Conservation (phyloP, 1,139 yeast species). For the Yamadazyma oceani region DNA sequence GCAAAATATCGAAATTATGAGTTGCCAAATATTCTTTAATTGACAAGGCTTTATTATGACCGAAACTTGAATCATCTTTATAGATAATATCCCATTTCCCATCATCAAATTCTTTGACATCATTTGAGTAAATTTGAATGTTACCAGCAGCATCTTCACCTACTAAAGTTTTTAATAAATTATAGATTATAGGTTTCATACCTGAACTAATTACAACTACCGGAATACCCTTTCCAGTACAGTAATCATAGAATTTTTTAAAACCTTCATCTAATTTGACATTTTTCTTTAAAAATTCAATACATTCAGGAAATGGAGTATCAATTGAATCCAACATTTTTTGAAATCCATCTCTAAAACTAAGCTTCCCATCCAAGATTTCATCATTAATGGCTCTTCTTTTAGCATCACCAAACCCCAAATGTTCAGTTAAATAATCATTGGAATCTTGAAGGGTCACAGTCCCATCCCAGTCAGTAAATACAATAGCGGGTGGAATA, state of each 20-base stretch:
- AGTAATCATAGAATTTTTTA: slow-evolving; percentile 77
- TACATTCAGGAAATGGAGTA: slow-evolving; percentile 80
- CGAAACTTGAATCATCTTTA: slow-evolving; percentile 83
- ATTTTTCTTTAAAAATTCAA: slow-evolving; percentile 59
- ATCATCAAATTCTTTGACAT: slow-evolving; percentile 53
- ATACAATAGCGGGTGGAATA: slow-evolving; percentile 64
- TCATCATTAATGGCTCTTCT: slow-evolving; percentile 69
- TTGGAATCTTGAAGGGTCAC: slow-evolving; percentile 90
- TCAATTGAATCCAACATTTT: slow-evolving; percentile 79
- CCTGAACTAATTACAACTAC: slow-evolving; percentile 84
- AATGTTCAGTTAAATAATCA: slow-evolving; percentile 82
- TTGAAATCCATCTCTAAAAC: slow-evolving; percentile 81
- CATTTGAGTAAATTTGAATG: slow-evolving; percentile 82
- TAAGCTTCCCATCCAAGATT: slow-evolving; percentile 64
- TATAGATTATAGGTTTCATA: slow-evolving; percentile 86
- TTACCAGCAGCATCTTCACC: slow-evolving; percentile 72
- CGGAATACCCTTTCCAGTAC: slow-evolving; percentile 68
- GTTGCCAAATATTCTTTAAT: slow-evolving; percentile 62
- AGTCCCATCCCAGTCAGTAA: slow-evolving; percentile 98
- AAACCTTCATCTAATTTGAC: slow-evolving; percentile 90
- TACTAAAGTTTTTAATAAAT: slow-evolving; percentile 68
- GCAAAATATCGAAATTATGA: slow-evolving; percentile 39
- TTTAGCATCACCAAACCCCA: slow-evolving; percentile 78
- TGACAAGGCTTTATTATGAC: slow-evolving; percentile 90
- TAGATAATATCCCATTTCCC: slow-evolving; percentile 78